Conservation (phyloP, 768 basidiomycete species). For the Boletus rex-veris region DNA sequence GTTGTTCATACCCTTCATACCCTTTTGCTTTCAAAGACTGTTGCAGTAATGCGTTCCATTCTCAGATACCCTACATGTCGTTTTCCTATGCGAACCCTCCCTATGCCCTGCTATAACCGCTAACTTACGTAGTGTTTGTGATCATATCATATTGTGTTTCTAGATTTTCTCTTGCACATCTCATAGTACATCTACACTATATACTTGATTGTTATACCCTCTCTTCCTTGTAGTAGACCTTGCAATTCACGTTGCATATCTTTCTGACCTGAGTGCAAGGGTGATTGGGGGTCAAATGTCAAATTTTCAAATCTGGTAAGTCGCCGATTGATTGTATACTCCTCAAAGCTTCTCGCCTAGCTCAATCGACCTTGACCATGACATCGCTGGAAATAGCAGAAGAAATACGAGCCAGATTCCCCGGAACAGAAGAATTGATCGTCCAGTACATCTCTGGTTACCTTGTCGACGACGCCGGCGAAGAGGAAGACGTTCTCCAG, state of each 20-base stretch:
- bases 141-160: constrained; percentile 25
- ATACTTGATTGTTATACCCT: constrained; percentile 14
- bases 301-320: background rate
- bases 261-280: background rate
- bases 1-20: constrained; percentile 21
- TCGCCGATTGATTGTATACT: too few relatives aligned
- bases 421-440: constrained; percentile 79
- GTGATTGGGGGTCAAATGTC: background rate
- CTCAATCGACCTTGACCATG: constrained; percentile 38
- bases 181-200: constrained; percentile 19
- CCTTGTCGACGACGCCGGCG: constrained; percentile 83
- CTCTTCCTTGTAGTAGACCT: background rate
- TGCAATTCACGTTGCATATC: background rate
- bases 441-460: constrained; percentile 87
- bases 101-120: constrained; percentile 15
- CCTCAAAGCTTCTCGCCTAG: background rate
- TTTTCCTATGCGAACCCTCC: constrained; percentile 14
- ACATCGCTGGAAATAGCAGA: constrained; percentile 74
- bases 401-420: constrained; percentile 66
- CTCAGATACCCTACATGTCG: constrained; percentile 20
- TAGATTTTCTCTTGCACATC: constrained; percentile 15
- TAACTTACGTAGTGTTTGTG: constrained; percentile 7
- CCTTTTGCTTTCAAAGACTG: background rate
- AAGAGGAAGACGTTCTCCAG: constrained; percentile 83
- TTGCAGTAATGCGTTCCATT: constrained; percentile 1